Conservation (phyloP, 176 grass and related monocot species). For the Oryza officinalis region DNA sequence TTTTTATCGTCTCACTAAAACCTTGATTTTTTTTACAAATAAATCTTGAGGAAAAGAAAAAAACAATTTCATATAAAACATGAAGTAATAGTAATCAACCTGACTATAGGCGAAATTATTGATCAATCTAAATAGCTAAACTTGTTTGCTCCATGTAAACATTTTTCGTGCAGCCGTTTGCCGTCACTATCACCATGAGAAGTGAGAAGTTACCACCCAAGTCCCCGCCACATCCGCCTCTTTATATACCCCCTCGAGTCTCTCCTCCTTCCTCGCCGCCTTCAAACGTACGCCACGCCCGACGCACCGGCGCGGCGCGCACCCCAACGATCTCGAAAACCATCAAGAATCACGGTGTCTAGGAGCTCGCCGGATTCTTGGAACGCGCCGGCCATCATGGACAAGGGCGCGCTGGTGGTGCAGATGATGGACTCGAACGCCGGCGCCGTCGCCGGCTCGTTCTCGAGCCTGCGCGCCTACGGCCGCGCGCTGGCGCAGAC, state of each 20-base stretch:
- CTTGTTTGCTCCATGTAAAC: not conserved
- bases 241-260: not conserved
- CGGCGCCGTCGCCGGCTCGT: slow-evolving; percentile 33
- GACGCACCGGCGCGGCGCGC: too few relatives aligned
- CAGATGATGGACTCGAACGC: not conserved
- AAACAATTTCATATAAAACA: too few relatives aligned
- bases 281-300: not conserved
- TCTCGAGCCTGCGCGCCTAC: slow-evolving; percentile 64
- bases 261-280: not conserved
- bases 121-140: too few relatives aligned
- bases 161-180: not conserved
- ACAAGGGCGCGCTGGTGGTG: slow-evolving; percentile 30
- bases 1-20: too few relatives aligned
- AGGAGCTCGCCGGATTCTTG: not conserved
- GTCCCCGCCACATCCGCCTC: not conserved
- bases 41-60: too few relatives aligned
- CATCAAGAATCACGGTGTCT: not conserved
- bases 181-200: not conserved
- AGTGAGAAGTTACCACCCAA: not conserved
- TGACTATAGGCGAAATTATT: too few relatives aligned
- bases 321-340: not conserved
- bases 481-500: slow-evolving; percentile 53
- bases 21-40: too few relatives aligned
- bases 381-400: slow-evolving; percentile 20
- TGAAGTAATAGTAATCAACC: too few relatives aligned